These are phyloP conservation scores for Venturia aucupariae DNA, from an alignment of 2,329 filamentous ascomycete genomes.

Conservation along the genomic window DNA sequence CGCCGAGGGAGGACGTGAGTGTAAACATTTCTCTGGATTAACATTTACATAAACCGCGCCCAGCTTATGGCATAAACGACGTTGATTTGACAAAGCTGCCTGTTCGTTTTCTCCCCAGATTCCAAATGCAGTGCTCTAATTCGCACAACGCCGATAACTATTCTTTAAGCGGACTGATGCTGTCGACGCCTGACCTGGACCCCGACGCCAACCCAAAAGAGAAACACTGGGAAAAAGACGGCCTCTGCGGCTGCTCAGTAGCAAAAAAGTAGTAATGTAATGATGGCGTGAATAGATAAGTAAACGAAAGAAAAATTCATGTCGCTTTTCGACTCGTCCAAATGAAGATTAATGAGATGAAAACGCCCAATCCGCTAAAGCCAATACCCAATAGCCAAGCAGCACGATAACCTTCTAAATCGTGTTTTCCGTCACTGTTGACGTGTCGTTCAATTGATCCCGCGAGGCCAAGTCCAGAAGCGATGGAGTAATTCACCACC, in stretches of 20 bases:
- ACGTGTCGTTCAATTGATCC: slow-evolving; percentile 27
- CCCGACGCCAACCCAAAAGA: neutral
- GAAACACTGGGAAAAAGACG: neutral
- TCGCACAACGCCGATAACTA: neutral
- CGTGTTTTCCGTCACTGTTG: neutral
- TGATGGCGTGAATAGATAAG: neutral
- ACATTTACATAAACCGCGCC: neutral
- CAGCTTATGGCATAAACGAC: neutral
- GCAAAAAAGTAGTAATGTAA: neutral
- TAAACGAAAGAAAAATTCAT: neutral
- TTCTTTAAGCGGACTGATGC: neutral
- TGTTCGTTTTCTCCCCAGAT: neutral
- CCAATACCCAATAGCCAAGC: slow-evolving; percentile 12
- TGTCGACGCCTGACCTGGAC: neutral
- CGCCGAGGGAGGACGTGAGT: neutral
- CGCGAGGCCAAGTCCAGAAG: slow-evolving; percentile 55
- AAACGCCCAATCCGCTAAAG: slow-evolving; percentile 13
- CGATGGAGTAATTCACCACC: slow-evolving; percentile 60
- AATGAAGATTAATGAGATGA: slow-evolving; percentile 13
- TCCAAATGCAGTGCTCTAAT: neutral
- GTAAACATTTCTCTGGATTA: neutral
- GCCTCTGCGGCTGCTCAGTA: neutral
- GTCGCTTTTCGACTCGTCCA: slow-evolving; percentile 8
- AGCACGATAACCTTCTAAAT: slow-evolving; percentile 9
- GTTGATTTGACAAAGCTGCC: neutral